Base-by-base conservation (phyloP, 129 eudicot genomes). In the Flaveria trinervia region DNA sequence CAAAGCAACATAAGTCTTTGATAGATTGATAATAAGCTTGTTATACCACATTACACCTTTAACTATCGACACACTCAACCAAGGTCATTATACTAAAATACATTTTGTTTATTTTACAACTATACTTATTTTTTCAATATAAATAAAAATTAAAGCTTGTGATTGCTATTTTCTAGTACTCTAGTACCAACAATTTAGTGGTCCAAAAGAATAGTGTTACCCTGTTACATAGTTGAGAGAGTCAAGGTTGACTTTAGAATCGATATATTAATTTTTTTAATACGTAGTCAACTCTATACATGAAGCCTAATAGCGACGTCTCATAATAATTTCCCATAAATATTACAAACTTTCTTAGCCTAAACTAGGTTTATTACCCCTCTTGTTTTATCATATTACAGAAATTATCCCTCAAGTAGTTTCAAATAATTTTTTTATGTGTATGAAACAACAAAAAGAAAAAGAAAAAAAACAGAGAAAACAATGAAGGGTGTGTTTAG, bases 321-420 rank as follows among this genome's bases (percentile, higher is more conserved):
- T 65, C 18, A 33, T 2, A 20, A 15, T 65, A 33, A 0, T 26
- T 16, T 64, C 20, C 4, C 20, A 51, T 51, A 51, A 15, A 15
- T 14, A 15, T 16, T 16, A 3, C n/a, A 49, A 51, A 51, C 20
- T 51, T 51, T 51, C 1, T 3, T 16, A 16, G n/a, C 14, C 54
- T 44, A 44, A 48, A 48, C 0, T 48, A 48, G 15, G 13, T 48
- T 64, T 33, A 33, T 33, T 3, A 17, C 18, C 46, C 9, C 69
- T 64, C 69, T 30, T 16, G 49, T 65, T 65, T 10, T n/a, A 7
- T 65, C 49, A 65, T 36, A 65, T 36, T 65, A 11, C 70, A 65
- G 4, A 65, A 65, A 7, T 2, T n/a, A 36, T 16, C 70, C 49
- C 49, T 36, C 70, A 12, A 65, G 18, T 36, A 6, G n/a, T n/a